These are phyloP conservation scores for Aphanomyces astaci DNA, from an alignment of 352 stramenopile genomes.

Conservation along the genomic window DNA sequence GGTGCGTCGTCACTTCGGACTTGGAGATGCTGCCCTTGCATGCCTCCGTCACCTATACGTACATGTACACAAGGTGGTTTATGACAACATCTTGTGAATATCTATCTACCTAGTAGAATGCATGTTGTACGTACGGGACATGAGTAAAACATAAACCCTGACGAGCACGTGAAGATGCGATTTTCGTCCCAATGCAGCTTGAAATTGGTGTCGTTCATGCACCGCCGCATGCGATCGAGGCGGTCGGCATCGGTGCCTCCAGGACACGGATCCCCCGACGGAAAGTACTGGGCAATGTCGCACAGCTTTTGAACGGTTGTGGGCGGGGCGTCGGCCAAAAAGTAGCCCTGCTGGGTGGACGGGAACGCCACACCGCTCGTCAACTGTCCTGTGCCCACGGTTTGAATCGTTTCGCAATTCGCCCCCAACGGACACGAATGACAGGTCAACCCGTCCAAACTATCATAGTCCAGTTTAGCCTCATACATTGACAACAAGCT, in stretches of 20 bases:
- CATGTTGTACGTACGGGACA: constrained; percentile 50
- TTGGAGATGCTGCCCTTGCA: constrained; percentile 9
- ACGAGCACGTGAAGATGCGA: constrained; percentile 54
- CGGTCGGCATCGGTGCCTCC: constrained; percentile 17
- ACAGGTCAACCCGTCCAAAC: constrained; percentile 53
- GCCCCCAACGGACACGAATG: constrained; percentile 52
- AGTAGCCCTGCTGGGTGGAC: constrained; percentile 38
- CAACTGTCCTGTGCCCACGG: constrained; percentile 21
- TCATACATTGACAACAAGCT: too few species aligned
- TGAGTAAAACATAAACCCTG: constrained; percentile 46
- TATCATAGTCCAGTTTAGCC: too few species aligned
- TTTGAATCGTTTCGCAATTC: constrained; percentile 37
- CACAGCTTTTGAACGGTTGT: constrained; percentile 39
- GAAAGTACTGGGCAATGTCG: constrained; percentile 34
- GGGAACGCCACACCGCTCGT: constrained; percentile 39
- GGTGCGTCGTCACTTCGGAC: neutral
- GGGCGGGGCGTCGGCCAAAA: constrained; percentile 33
- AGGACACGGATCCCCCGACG: constrained; percentile 43
- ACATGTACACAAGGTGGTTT: too few species aligned
- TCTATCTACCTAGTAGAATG: neutral
- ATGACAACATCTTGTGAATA: neutral
- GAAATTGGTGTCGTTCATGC: constrained; percentile 34
- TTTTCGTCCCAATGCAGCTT: constrained; percentile 45
- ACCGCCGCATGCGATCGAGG: constrained; percentile 42
- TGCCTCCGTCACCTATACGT: constrained; percentile 25